Percentiles rank a stretch among this genome's conserved stretches.
These are phyloP conservation scores for Pythium aristosporum DNA, from an alignment of 352 stramenopile species.

Conservation along the genomic window DNA sequence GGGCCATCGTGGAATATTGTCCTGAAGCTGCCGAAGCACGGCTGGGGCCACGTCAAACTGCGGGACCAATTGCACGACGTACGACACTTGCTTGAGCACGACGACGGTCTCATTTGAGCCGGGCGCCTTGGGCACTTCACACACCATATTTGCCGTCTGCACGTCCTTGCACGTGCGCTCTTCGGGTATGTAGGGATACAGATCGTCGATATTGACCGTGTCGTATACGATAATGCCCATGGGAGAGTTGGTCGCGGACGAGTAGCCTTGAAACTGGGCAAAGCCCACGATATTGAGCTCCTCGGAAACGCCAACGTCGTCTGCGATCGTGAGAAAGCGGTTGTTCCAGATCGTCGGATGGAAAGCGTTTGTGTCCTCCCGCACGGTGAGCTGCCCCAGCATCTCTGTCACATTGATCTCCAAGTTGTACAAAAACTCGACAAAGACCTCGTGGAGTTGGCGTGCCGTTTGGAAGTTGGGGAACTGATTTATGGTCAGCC, in stretches of 20 bases:
- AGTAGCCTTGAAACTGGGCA: constrained; percentile 35
- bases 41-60: constrained; percentile 1
- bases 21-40: constrained; percentile 2
- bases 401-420: constrained; percentile 56
- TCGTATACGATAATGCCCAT: constrained; percentile 36
- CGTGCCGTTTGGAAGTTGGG: constrained; percentile 34
- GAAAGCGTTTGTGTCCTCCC: constrained; percentile 41
- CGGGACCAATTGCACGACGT: constrained; percentile 18
- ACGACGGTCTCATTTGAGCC: constrained; percentile 10
- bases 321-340: constrained; percentile 35
- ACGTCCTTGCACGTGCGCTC: constrained; percentile 26
- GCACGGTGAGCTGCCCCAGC: constrained; percentile 44
- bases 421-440: constrained; percentile 44
- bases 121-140: constrained; percentile 4
- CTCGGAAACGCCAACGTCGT: constrained; percentile 18
- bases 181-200: constrained; percentile 42
- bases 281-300: constrained; percentile 31
- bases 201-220: constrained; percentile 44
- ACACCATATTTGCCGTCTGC: constrained; percentile 6
- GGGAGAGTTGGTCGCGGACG: constrained; percentile 8
- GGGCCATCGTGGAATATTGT: constrained; percentile 22
- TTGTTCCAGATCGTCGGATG: constrained; percentile 40
- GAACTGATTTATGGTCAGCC: constrained; percentile 33
- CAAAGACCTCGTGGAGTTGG: constrained; percentile 44
- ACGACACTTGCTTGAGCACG: constrained; percentile 13